These are phyloP conservation scores for Colletotrichum kahawae DNA, from an alignment of 2,329 filamentous ascomycete species.

Conservation along the genomic window DNA sequence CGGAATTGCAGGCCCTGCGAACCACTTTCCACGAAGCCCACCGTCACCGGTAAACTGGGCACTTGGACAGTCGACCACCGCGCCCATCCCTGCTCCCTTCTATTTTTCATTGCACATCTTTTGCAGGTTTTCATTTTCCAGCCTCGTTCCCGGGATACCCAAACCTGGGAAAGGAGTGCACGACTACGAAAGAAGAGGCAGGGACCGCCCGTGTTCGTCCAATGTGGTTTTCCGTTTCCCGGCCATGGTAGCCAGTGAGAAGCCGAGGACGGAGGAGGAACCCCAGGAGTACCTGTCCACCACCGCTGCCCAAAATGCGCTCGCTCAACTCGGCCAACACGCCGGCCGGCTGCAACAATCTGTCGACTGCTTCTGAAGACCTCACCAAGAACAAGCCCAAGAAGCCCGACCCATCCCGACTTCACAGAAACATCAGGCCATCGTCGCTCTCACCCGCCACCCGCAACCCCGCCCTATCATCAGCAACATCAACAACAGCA, in stretches of 20 bases:
- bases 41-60: constrained; percentile 8
- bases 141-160: background rate
- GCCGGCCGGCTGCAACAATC: constrained; percentile 1
- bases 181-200: background rate
- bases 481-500: constrained; percentile 27
- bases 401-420: constrained; percentile 19
- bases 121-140: background rate
- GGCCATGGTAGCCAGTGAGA: constrained; percentile 18
- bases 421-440: constrained; percentile 17
- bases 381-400: background rate
- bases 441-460: constrained; percentile 15
- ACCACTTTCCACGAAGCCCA: background rate
- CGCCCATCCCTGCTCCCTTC: background rate
- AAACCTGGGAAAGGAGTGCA: background rate
- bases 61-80: background rate
- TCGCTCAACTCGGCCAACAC: constrained; percentile 2
- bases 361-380: background rate
- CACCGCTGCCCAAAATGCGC: background rate
- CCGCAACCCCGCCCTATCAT: background rate
- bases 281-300: background rate
- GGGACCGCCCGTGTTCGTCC: constrained; percentile 8
- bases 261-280: background rate
- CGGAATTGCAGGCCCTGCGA: constrained; percentile 10
- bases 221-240: constrained; percentile 11
- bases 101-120: background rate